A percentile compares a stretch with the other conserved stretches of the same genome.
phyloP scores from a whole-genome alignment of 208 protist species.

The Leishmania arabica region DNA sequence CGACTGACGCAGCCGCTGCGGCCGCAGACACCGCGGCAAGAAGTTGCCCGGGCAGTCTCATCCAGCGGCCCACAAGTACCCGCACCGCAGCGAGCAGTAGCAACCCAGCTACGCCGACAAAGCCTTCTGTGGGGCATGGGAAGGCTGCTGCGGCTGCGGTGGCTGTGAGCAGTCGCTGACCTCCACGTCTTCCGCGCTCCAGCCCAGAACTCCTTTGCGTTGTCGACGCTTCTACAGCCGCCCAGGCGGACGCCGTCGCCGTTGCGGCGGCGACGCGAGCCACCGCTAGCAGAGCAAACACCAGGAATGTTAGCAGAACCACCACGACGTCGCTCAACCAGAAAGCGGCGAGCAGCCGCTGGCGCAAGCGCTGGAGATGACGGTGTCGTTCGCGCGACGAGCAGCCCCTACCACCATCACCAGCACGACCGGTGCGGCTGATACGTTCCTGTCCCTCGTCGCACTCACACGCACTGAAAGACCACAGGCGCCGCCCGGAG shows the following conservation, averaged over 20 bases:
- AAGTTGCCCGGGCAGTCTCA: background rate
- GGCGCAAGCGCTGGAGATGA: background rate
- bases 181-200: background rate
- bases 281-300: constrained; percentile 17
- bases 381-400: background rate
- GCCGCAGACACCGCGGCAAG: background rate
- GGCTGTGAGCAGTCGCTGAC: background rate
- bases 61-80: background rate
- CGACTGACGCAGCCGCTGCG: background rate
- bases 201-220: background rate
- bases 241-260: constrained; percentile 1
- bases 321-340: constrained; percentile 16
- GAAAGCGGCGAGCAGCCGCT: constrained; percentile 12
- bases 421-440: background rate
- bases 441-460: background rate
- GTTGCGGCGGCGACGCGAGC: constrained; percentile 13
- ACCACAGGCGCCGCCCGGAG: background rate
- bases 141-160: background rate
- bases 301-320: background rate
- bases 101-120: constrained; percentile 3
- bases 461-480: background rate
- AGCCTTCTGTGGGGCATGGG: constrained; percentile 2
- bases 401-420: background rate
- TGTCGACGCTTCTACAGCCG: background rate
- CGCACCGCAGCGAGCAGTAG: background rate